Percentiles rank a stretch among this genome's conserved stretches.
These are phyloP conservation scores for Neckera pumila DNA, from an alignment of 225 moss, liverwort and hornwort genomes.

Conservation along the genomic window DNA sequence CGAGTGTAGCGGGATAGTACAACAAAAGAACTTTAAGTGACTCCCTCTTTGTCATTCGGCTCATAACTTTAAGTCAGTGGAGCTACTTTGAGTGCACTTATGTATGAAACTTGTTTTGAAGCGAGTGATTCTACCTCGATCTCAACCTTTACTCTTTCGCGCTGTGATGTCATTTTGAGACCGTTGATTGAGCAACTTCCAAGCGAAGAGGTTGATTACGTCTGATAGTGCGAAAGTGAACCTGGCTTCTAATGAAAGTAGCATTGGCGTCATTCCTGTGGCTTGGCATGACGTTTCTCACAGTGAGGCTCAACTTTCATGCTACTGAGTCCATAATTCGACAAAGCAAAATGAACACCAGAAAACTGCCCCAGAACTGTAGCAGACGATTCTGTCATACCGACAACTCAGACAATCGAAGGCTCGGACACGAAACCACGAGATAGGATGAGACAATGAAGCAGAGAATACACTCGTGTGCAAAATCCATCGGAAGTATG, in stretches of 20 bases:
- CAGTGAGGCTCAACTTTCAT: too few species aligned
- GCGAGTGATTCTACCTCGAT: background rate
- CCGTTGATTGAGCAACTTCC: background rate
- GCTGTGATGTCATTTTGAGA: background rate
- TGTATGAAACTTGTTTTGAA: background rate
- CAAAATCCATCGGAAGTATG: background rate
- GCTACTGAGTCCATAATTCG: background rate
- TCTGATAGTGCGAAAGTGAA: background rate
- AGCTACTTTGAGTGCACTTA: too few species aligned
- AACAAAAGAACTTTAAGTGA: background rate
- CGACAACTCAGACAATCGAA: background rate
- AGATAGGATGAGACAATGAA: background rate
- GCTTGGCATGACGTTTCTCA: too few species aligned
- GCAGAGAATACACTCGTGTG: background rate
- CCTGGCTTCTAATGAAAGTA: background rate
- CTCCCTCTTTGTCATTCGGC: background rate
- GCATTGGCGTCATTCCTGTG: background rate
- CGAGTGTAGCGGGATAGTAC: background rate
- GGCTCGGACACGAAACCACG: too few species aligned
- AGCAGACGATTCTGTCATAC: background rate
- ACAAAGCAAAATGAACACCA: background rate
- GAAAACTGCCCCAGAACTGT: background rate
- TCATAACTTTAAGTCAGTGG: background rate
- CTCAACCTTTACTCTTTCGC: background rate
- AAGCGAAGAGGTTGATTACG: background rate